These are phyloP conservation scores for Petunia hybrid DNA, from an alignment of 305 asterid species.

Conservation along the genomic window DNA sequence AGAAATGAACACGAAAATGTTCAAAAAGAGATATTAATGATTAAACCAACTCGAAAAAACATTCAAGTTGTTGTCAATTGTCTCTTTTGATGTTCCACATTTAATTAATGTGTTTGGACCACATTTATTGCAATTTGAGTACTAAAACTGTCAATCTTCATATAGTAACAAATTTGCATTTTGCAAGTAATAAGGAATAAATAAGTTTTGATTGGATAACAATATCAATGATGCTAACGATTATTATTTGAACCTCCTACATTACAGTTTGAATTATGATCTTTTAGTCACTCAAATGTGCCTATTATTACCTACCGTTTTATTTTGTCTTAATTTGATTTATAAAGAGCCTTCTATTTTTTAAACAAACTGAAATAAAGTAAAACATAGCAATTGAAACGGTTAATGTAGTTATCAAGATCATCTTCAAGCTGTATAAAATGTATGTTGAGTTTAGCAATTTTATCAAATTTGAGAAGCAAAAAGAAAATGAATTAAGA, in stretches of 20 bases:
- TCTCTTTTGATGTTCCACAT: background rate
- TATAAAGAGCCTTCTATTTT: too few species aligned
- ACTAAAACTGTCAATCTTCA: background rate
- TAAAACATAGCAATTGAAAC: too few species aligned
- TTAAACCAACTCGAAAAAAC: background rate
- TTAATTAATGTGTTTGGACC: background rate
- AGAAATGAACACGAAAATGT: too few species aligned
- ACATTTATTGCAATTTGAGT: background rate
- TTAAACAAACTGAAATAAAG: too few species aligned
- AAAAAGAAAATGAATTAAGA: too few species aligned
- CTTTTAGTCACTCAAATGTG: too few species aligned
- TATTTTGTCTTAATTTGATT: too few species aligned
- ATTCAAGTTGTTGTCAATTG: background rate
- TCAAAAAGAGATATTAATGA: background rate
- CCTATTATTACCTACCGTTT: background rate
- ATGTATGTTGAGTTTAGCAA: too few species aligned
- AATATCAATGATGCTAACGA: background rate
- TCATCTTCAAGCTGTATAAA: too few species aligned
- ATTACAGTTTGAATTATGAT: background rate
- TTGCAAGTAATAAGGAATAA: background rate
- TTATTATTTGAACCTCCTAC: background rate
- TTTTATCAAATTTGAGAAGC: too few species aligned
- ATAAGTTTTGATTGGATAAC: background rate
- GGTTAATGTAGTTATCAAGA: too few species aligned
- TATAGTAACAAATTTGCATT: background rate